These are phyloP conservation scores for Cladosporium phlei DNA, from an alignment of 2,329 filamentous ascomycete species.

Conservation along the genomic window DNA sequence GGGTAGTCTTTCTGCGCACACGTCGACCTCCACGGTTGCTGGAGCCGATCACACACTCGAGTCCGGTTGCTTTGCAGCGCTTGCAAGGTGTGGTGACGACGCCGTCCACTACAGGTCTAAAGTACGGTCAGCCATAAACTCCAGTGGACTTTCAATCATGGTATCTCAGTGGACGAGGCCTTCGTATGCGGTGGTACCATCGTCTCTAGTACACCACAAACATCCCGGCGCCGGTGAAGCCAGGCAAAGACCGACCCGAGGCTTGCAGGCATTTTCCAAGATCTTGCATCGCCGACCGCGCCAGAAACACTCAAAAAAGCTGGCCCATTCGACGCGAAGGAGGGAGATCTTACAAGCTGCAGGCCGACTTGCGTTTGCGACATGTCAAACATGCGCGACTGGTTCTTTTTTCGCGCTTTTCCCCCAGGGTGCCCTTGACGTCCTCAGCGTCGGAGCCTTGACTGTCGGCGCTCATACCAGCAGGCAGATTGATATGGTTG, in stretches of 20 bases:
- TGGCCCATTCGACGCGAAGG: not conserved
- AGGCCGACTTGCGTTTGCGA: slow-evolving; percentile 22
- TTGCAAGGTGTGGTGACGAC: slow-evolving; percentile 51
- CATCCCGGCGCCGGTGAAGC: no score
- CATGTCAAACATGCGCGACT: slow-evolving; percentile 22
- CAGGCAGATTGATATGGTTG: no score
- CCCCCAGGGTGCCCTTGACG: slow-evolving; percentile 4
- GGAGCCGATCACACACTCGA: slow-evolving; percentile 55
- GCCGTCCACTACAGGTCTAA: slow-evolving; percentile 42
- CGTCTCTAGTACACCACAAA: no score
- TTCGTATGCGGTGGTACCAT: no score
- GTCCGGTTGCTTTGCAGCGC: slow-evolving; percentile 53
- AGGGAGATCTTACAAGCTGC: slow-evolving; percentile 22
- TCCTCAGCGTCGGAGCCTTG: slow-evolving; percentile 10
- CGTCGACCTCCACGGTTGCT: slow-evolving; percentile 57
- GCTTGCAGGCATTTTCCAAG: slow-evolving; percentile 46
- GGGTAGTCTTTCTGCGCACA: slow-evolving; percentile 28
- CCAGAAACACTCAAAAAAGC: not conserved
- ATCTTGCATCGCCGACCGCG: slow-evolving; percentile 19
- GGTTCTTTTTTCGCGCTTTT: slow-evolving; percentile 22
- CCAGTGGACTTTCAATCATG: no score
- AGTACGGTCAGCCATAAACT: slow-evolving; percentile 21
- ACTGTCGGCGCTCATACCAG: slow-evolving; percentile 9
- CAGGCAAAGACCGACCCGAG: slow-evolving; percentile 42
- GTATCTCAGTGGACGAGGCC: no score